Percentiles rank a stretch among this genome's conserved stretches.
phyloP scores from a whole-genome alignment of 768 basidiomycete species.

The Saitozyma podzolica region DNA sequence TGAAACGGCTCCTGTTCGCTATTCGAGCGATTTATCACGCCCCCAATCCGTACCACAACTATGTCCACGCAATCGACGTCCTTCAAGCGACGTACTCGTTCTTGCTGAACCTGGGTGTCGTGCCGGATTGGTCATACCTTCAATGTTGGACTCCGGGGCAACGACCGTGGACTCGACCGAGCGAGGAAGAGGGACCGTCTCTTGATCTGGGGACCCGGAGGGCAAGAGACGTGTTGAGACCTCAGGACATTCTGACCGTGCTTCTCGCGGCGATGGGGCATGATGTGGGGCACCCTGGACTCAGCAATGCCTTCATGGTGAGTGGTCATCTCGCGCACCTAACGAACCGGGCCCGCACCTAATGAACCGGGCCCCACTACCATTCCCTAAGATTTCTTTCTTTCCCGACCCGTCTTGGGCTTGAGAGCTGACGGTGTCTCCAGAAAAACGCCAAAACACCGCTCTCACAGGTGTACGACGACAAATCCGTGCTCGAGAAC shows the following conservation, averaged over 20 bases:
- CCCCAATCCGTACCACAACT: constrained; percentile 95
- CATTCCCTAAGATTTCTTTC: not conserved
- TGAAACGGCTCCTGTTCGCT: constrained; percentile 77
- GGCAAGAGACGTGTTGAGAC: constrained; percentile 54
- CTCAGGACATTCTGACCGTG: constrained; percentile 77
- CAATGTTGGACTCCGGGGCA: constrained; percentile 55
- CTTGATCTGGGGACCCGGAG: constrained; percentile 29
- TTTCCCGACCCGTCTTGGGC: not conserved
- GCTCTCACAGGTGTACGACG: constrained; percentile 80
- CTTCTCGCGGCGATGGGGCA: constrained; percentile 94
- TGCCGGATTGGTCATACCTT: constrained; percentile 73
- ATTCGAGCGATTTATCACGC: constrained; percentile 88
- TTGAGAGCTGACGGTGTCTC: not conserved
- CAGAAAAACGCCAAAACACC: constrained; percentile 94
- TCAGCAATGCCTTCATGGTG: constrained; percentile 92
- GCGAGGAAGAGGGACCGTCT: constrained; percentile 15
- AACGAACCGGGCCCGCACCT: not conserved
- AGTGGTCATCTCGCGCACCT: constrained; percentile 43
- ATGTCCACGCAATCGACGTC: constrained; percentile 93
- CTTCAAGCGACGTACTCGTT: constrained; percentile 89
- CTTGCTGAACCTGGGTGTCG: constrained; percentile 72
- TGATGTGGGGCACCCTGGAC: constrained; percentile 94
- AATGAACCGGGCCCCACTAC: not conserved
- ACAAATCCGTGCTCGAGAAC: constrained; percentile 81
- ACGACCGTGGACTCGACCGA: constrained; percentile 42